Base-by-base conservation (phyloP, 2,329 filamentous ascomycete genomes). In the Bretziella fagacearum region DNA sequence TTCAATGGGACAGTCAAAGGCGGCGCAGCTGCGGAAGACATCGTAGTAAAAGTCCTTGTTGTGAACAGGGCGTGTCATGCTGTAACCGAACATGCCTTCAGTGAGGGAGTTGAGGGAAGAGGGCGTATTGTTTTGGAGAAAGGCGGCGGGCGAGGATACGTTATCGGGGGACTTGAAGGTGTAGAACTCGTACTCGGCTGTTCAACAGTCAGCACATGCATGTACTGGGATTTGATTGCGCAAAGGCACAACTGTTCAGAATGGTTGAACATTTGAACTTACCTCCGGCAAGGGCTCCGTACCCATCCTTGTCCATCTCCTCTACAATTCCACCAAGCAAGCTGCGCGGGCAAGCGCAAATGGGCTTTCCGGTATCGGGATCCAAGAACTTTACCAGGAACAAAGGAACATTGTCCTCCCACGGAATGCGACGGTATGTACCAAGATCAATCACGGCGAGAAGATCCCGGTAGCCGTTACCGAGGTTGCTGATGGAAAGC, bases 41-140 rank as follows among this genome's bases (percentile, higher is more conserved):
- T 81, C 77, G 60, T 94, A 94, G 65, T 83, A 95, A 65, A 89
- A 94, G 35, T 91, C 84, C 62, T 93, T 79, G 62, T 94, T 94
- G 58, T 93, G 84, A 1, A 87, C 75, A 0, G 87, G 83, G 18
- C 86, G 71, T 7, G 84, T 93, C 54, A 94, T 67, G 53, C 84
- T 91, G 67, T 95, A 95, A 50, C 86, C 87, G 56, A 94, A 94
- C 87, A 94, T 94, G 57, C 87, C 87, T 58, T 93, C 84, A 6
- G 87, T 93, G 44, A 95, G 65, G 20, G 81, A 69, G 0, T 84
- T 84, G 6, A 94, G 71, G n/a, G 76, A 62, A 42, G 79, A 67
- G 11, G 81, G 76, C 0, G 83, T 73, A 59, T 93, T 85, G 5
- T 79, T 66, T 56, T 74, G 71, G 30, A 93, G 73, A 60, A 83